phyloP scores from a whole-genome alignment of 2,329 filamentous ascomycete species.

The Epichloe typhina region DNA sequence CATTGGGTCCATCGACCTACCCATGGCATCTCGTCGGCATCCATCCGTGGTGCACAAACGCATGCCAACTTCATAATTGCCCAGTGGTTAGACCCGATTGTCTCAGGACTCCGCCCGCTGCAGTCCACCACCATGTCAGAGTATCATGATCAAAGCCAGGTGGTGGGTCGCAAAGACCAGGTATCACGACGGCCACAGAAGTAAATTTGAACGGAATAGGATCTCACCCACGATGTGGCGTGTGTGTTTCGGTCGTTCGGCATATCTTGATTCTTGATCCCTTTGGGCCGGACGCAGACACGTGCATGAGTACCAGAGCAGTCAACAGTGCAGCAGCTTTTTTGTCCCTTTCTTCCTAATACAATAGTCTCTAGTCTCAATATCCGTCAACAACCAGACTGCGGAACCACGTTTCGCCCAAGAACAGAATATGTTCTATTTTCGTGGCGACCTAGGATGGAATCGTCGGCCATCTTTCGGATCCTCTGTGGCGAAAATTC shows the following conservation, averaged over 20 bases:
- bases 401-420: no score
- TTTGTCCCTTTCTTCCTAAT: background rate
- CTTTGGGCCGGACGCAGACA: background rate
- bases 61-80: background rate
- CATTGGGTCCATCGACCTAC: background rate
- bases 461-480: background rate
- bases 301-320: background rate
- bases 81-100: background rate
- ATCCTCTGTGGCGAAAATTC: background rate
- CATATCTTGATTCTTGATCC: background rate
- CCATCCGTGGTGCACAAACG: background rate
- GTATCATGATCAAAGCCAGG: background rate
- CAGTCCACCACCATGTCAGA: background rate
- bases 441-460: background rate
- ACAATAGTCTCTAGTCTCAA: no score
- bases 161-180: background rate
- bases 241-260: background rate
- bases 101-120: background rate
- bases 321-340: background rate
- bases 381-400: no score
- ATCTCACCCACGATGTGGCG: background rate
- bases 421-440: no score
- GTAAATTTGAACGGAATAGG: background rate
- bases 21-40: background rate
- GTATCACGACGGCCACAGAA: background rate